phyloP scores from a whole-genome alignment of 371 early-diverging fungal genomes.

The Zancudomyces culisetae region DNA sequence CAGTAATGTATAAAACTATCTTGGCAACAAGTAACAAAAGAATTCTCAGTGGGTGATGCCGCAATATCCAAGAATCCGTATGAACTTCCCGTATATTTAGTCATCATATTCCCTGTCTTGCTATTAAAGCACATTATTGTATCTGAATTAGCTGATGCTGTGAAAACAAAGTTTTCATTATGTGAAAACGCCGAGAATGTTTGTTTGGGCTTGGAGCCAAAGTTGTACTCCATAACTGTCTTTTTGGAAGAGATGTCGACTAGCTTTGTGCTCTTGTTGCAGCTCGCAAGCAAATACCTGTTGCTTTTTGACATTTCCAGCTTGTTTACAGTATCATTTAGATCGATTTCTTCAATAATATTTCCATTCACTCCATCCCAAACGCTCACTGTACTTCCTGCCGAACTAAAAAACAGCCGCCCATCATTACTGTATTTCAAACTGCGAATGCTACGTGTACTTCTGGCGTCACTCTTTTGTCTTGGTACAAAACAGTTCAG shows the following conservation, averaged over 20 bases:
- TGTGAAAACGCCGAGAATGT: conserved; percentile 29
- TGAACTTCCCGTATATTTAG: conserved; percentile 26
- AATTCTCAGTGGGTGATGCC: conserved; percentile 36
- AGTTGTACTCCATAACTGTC: background rate
- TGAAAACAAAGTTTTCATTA: conserved; percentile 60
- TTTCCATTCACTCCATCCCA: conserved; percentile 67
- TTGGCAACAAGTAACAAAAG: conserved; percentile 23
- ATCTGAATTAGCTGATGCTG: conserved; percentile 46
- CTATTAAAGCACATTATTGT: conserved; percentile 45
- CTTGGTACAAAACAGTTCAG: conserved; percentile 25
- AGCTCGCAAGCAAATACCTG: conserved; percentile 54
- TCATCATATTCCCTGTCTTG: conserved; percentile 31
- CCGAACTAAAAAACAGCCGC: conserved; percentile 45
- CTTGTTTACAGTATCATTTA: conserved; percentile 59
- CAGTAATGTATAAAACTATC: background rate
- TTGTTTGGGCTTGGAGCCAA: too few species aligned
- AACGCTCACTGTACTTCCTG: conserved; percentile 71
- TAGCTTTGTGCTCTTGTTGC: conserved; percentile 53
- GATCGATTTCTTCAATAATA: conserved; percentile 42
- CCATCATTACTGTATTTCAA: conserved; percentile 58
- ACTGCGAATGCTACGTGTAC: conserved; percentile 45
- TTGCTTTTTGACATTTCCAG: conserved; percentile 53
- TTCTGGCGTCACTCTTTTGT: conserved; percentile 11
- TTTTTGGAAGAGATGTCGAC: conserved; percentile 66
- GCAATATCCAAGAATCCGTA: conserved; percentile 40